A percentile compares a stretch with the other conserved stretches of the same genome.
These are phyloP conservation scores for Colletotrichum gloeosporioides DNA, from an alignment of 2,329 filamentous ascomycete species.

Conservation along the genomic window DNA sequence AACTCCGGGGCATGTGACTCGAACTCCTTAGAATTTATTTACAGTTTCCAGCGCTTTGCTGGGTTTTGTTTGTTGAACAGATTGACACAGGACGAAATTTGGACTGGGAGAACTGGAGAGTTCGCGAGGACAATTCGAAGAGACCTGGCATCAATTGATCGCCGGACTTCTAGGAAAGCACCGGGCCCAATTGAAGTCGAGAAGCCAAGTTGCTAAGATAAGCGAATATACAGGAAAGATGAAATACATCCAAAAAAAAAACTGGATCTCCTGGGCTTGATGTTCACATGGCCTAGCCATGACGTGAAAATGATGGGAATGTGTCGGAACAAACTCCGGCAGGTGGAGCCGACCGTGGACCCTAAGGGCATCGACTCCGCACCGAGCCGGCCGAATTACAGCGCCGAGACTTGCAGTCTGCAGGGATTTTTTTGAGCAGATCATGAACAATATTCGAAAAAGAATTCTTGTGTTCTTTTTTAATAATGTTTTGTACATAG, in stretches of 20 bases:
- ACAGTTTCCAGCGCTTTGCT: neutral
- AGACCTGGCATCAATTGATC: neutral
- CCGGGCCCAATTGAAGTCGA: neutral
- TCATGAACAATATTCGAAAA: neutral
- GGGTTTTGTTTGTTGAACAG: neutral
- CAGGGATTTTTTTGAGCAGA: neutral
- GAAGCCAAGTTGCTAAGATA: neutral
- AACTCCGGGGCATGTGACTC: too few species aligned
- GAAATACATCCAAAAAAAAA: neutral
- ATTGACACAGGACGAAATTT: rapidly evolving
- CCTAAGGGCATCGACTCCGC: neutral
- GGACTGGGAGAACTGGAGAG: neutral
- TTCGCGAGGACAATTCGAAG: neutral
- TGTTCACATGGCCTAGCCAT: neutral
- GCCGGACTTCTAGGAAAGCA: neutral
- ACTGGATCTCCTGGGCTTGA: neutral
- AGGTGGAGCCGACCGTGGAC: neutral
- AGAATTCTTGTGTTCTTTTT: neutral
- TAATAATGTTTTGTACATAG: neutral
- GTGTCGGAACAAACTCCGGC: neutral
- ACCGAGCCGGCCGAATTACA: neutral
- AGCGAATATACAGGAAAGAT: neutral
- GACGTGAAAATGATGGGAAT: neutral
- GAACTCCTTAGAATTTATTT: neutral
- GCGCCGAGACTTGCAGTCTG: neutral